Percentiles rank a stretch among this genome's conserved stretches.
These are phyloP conservation scores for Mycena capillaripes DNA, from an alignment of 768 basidiomycete genomes.

Conservation along the genomic window DNA sequence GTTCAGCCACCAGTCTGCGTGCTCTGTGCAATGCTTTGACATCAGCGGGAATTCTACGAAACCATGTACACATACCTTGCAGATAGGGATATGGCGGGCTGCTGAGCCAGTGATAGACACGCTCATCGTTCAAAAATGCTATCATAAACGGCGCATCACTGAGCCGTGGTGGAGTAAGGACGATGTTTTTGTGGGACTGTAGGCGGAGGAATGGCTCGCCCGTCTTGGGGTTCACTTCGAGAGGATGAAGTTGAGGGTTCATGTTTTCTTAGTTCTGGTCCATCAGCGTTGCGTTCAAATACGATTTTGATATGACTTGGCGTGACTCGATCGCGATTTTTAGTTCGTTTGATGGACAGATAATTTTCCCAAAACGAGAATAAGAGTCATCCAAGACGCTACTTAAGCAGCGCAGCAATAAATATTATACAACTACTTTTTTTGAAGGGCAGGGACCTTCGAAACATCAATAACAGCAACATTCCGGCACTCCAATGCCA, in stretches of 20 bases:
- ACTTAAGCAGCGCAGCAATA: neutral
- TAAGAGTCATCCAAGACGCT: too few relatives aligned
- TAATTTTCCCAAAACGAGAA: neutral
- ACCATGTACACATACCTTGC: constrained; percentile 41
- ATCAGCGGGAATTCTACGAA: neutral
- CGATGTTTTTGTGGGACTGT: constrained; percentile 62
- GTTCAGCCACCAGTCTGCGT: constrained; percentile 48
- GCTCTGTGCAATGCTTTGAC: constrained; percentile 44
- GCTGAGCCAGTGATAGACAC: constrained; percentile 59
- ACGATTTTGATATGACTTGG: neutral
- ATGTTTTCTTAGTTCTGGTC: neutral
- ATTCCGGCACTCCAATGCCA: constrained; percentile 76
- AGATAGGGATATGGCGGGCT: constrained; percentile 70
- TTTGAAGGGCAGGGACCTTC: constrained; percentile 56
- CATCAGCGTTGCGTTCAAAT: neutral
- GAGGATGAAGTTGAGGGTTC: constrained; percentile 39
- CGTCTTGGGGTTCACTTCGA: constrained; percentile 50
- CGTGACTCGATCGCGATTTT: neutral
- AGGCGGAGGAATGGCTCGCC: constrained; percentile 67
- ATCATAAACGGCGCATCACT: constrained; percentile 56
- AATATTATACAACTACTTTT: constrained; percentile 1
- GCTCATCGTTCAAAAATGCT: constrained; percentile 62
- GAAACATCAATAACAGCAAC: constrained; percentile 79
- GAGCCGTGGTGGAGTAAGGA: constrained; percentile 71
- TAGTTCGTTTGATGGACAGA: neutral